A percentile compares a stretch with the other conserved stretches of the same genome.
Evolutionary conservation across 2,329 filamentous ascomycete species (phyloP).

Genomic region (Aspergillus sp.): DNA sequence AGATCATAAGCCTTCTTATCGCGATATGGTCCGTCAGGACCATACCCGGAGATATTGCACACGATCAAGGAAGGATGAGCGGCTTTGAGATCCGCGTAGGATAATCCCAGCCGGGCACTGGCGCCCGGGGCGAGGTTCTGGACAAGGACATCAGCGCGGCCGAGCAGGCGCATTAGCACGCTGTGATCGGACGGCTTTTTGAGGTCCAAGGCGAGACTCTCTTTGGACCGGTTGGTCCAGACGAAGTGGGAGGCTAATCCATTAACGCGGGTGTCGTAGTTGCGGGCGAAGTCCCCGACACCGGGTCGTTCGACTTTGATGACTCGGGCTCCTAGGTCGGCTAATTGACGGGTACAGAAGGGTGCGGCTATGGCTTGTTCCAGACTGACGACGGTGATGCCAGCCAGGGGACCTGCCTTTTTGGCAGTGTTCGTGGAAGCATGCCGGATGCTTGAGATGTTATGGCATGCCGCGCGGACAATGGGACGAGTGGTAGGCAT

Average conservation of each 20-base stretch:
- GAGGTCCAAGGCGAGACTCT: slow-evolving; percentile 54
- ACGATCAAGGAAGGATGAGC: slow-evolving; percentile 53
- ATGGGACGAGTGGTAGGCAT: neutral
- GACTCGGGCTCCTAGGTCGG: slow-evolving; percentile 56
- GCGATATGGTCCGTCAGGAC: slow-evolving; percentile 53
- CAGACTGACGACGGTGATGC: slow-evolving; percentile 54
- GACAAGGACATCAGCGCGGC: slow-evolving; percentile 54
- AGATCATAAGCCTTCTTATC: slow-evolving; percentile 60
- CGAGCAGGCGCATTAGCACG: slow-evolving; percentile 48
- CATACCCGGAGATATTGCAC: slow-evolving; percentile 58
- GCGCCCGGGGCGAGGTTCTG: slow-evolving; percentile 58
- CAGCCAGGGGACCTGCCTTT: slow-evolving; percentile 38
- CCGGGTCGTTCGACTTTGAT: slow-evolving; percentile 58
- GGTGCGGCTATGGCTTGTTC: slow-evolving; percentile 59
- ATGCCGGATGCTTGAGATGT: neutral
- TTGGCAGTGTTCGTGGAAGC: slow-evolving; percentile 7
- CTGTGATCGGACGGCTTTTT: slow-evolving; percentile 48
- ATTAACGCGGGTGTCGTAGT: slow-evolving; percentile 53
- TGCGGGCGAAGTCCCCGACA: slow-evolving; percentile 55
- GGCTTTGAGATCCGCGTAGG: slow-evolving; percentile 46
- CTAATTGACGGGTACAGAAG: slow-evolving; percentile 57
- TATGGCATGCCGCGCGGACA: neutral
- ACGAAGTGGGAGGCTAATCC: slow-evolving; percentile 57
- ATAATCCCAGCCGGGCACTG: slow-evolving; percentile 50
- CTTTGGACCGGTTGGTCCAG: slow-evolving; percentile 59